phyloP scores from a whole-genome alignment of 148 eudicot species.

The Silene latifolia region DNA sequence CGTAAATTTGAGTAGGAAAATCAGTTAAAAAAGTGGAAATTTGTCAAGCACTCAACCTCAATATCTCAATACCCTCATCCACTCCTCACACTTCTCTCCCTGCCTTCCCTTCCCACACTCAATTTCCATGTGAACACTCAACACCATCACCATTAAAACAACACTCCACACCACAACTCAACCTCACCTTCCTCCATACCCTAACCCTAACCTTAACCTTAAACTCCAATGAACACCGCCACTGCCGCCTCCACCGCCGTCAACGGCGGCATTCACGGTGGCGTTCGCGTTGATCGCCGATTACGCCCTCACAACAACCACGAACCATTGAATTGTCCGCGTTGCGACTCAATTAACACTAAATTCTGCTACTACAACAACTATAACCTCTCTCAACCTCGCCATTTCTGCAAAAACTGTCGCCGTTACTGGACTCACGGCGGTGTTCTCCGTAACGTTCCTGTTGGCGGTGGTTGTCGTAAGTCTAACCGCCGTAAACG shows the following conservation, averaged over 20 bases:
- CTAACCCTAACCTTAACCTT: background rate
- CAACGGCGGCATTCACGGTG: background rate
- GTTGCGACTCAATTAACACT: conserved; percentile 67
- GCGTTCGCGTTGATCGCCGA: background rate
- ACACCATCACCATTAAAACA: background rate
- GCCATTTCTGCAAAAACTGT: conserved; percentile 51
- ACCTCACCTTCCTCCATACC: background rate
- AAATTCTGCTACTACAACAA: conserved; percentile 62
- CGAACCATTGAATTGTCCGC: conserved; percentile 46
- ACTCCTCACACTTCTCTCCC: conserved; percentile 2
- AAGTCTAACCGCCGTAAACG: conserved; percentile 25
- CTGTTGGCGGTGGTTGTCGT: conserved; percentile 48
- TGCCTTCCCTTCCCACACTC: background rate
- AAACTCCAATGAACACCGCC: background rate
- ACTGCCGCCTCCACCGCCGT: background rate
- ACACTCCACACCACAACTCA: background rate
- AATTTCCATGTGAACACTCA: background rate
- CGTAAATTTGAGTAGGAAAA: background rate
- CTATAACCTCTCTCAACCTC: conserved; percentile 30
- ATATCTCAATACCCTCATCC: background rate
- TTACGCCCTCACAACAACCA: background rate
- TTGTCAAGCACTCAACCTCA: background rate
- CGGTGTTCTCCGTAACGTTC: conserved; percentile 62
- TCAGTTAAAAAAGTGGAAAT: conserved; percentile 5
- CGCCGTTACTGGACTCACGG: conserved; percentile 78